Percentiles rank a stretch among this genome's conserved stretches.
These are phyloP conservation scores for Sugiyamaella smithiae DNA, from an alignment of 805 yeast species.

Conservation along the genomic window DNA sequence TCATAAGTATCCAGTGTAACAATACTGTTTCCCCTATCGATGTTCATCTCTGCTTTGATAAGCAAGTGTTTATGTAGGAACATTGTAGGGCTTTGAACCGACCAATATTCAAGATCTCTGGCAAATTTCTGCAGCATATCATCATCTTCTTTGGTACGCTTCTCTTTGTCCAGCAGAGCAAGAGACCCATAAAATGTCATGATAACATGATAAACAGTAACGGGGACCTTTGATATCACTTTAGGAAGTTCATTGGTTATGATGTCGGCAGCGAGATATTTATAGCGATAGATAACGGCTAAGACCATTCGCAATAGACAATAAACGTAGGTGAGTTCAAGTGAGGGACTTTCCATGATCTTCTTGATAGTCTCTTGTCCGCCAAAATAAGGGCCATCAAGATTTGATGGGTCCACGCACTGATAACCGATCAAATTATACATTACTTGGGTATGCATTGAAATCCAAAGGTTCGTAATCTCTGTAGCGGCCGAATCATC, in stretches of 20 bases:
- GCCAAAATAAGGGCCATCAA: constrained; percentile 24
- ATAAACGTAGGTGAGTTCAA: constrained; percentile 25
- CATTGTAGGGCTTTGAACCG: constrained; percentile 36
- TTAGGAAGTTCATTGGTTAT: constrained; percentile 23
- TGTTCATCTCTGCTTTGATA: constrained; percentile 36
- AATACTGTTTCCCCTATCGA: constrained; percentile 33
- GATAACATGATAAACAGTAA: constrained; percentile 26
- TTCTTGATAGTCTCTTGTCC: constrained; percentile 13
- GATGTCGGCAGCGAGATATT: constrained; percentile 24
- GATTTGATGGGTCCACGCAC: constrained; percentile 20
- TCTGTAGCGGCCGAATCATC: constrained; percentile 20
- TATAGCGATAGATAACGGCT: constrained; percentile 26
- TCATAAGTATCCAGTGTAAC: constrained; percentile 45
- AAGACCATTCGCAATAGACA: constrained; percentile 22
- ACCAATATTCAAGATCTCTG: constrained; percentile 36
- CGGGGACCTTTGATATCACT: constrained; percentile 22
- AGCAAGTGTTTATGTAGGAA: constrained; percentile 41
- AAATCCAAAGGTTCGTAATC: constrained; percentile 22
- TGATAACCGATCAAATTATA: constrained; percentile 23
- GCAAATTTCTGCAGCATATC: constrained; percentile 28
- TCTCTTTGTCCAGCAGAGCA: constrained; percentile 28
- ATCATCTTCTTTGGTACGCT: constrained; percentile 24
- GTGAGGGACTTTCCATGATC: constrained; percentile 14
- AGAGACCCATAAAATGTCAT: constrained; percentile 28
- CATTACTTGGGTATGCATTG: constrained; percentile 22